A percentile compares a stretch with the other conserved stretches of the same genome.
These are phyloP conservation scores for Candida pseudofarinosa DNA, from an alignment of 805 yeast genomes.

Conservation along the genomic window DNA sequence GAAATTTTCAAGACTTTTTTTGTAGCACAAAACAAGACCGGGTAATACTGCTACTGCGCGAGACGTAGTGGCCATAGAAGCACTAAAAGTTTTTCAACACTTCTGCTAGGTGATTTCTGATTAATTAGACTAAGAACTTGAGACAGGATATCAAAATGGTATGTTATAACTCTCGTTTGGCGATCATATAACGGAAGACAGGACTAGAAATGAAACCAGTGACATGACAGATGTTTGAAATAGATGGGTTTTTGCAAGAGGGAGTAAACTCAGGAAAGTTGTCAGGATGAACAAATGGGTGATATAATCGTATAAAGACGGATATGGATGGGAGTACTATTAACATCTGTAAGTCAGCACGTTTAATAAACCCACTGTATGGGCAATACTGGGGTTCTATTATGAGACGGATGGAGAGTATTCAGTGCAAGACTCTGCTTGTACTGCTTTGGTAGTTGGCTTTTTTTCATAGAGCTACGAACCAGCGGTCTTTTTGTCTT, in stretches of 20 bases:
- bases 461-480: too few species aligned
- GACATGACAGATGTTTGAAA: background rate
- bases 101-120: background rate
- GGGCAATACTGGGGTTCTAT: too few species aligned
- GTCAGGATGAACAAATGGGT: too few species aligned
- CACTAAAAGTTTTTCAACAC: conserved; percentile 4
- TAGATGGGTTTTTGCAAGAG: background rate
- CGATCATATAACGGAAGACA: background rate
- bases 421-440: too few species aligned
- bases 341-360: too few species aligned
- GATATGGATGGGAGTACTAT: too few species aligned
- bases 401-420: too few species aligned
- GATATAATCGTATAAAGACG: too few species aligned
- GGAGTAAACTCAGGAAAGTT: background rate
- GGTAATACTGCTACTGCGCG: background rate
- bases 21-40: background rate
- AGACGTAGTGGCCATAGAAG: background rate
- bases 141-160: conserved; percentile 3
- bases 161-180: background rate
- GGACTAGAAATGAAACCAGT: background rate
- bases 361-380: too few species aligned
- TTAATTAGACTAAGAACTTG: background rate
- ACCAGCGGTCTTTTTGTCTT: too few species aligned
- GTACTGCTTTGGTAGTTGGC: too few species aligned
- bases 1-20: background rate